Conservation (phyloP, 164 flowering plant species). For the Euptelea pleiosperma region DNA sequence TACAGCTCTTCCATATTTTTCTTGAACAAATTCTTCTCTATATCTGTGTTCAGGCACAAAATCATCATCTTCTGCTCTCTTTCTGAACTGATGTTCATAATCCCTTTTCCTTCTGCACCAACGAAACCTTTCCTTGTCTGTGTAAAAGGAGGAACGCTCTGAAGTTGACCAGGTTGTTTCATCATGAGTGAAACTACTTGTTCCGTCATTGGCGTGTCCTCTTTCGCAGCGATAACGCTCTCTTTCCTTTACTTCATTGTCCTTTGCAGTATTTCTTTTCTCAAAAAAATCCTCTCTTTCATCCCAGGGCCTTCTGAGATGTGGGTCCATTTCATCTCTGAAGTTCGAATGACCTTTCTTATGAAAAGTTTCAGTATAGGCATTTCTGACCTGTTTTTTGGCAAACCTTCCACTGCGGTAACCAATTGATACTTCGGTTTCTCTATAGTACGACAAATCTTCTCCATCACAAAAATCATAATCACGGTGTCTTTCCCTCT, state of each 20-base stretch:
- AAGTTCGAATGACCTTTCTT: constrained; percentile 20
- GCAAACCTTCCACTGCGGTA: constrained; percentile 18
- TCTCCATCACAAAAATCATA: constrained; percentile 20
- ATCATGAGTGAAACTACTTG: constrained; percentile 10
- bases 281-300: constrained; percentile 23
- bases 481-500: constrained; percentile 16
- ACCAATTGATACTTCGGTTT: constrained; percentile 12
- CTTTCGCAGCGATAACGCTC: constrained; percentile 23
- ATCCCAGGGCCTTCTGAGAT: constrained; percentile 21
- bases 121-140: constrained; percentile 20
- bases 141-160: constrained; percentile 19
- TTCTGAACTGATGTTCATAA: constrained; percentile 14
- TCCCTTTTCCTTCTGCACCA: constrained; percentile 19
- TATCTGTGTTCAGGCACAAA: constrained; percentile 19
- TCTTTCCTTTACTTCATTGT: constrained; percentile 14
- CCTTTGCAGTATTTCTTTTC: constrained; percentile 15
- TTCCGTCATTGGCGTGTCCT: constrained; percentile 8
- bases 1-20: constrained; percentile 20
- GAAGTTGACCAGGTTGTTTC: constrained; percentile 19
- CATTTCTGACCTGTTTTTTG: constrained; percentile 16
- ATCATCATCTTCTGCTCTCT: constrained; percentile 19
- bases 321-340: constrained; percentile 18
- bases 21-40: constrained; percentile 18
- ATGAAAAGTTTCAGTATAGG: constrained; percentile 7
- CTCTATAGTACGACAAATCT: constrained; percentile 22